Percentiles rank a stretch among this genome's conserved stretches.
Conservation (phyloP, 345 rosid species). For the Brassica incana region DNA sequence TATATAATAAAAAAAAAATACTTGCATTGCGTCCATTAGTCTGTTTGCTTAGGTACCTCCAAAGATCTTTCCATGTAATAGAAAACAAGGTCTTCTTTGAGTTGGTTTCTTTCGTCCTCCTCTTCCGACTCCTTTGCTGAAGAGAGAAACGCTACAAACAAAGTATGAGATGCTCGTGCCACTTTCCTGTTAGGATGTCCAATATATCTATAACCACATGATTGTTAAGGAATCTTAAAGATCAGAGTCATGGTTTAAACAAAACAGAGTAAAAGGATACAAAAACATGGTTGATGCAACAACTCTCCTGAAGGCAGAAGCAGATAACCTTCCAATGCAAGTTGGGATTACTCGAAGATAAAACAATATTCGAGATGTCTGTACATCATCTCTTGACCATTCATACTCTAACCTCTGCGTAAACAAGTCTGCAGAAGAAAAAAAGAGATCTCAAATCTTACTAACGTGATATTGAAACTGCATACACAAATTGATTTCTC, state of each 20-base stretch:
- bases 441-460: background rate
- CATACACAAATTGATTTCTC: conserved; percentile 12
- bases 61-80: conserved; percentile 83
- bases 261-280: conserved; percentile 59
- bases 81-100: conserved; percentile 84
- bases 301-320: conserved; percentile 56
- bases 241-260: conserved; percentile 3
- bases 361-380: conserved; percentile 87
- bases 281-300: conserved; percentile 86
- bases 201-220: conserved; percentile 57
- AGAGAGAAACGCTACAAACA: conserved; percentile 74
- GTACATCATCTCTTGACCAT: conserved; percentile 91
- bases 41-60: conserved; percentile 49
- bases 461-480: background rate
- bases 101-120: conserved; percentile 52
- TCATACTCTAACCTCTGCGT: conserved; percentile 50
- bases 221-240: conserved; percentile 49
- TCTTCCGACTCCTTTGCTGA: conserved; percentile 58
- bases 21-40: background rate
- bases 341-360: conserved; percentile 87
- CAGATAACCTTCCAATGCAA: conserved; percentile 67
- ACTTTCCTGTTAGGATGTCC: conserved; percentile 85
- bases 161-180: conserved; percentile 75
- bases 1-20: background rate
- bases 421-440: conserved; percentile 28